Conservation (phyloP, 257 asterid species). For the Sherardia arvensis region DNA sequence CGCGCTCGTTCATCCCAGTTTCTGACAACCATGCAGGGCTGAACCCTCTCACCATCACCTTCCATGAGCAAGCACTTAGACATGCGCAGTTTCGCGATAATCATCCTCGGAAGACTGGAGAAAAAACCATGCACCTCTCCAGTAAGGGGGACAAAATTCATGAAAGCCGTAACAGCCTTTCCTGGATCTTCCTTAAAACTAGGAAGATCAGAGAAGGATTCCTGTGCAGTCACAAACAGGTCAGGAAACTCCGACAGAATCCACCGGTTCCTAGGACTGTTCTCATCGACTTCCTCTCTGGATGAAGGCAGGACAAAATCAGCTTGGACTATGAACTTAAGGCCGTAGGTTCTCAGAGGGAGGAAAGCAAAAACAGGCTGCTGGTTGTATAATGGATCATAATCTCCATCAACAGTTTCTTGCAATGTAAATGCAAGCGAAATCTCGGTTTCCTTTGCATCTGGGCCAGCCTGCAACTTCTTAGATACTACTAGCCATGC, state of each 20-base stretch:
- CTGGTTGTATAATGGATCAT: conserved; percentile 55
- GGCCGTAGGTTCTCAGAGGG: conserved; percentile 91
- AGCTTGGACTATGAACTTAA: conserved; percentile 90
- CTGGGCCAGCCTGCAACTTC: conserved; percentile 54
- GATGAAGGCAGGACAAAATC: conserved; percentile 97
- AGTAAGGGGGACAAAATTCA: conserved; percentile 77
- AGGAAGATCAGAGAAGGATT: conserved; percentile 72
- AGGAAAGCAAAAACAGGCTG: conserved; percentile 98
- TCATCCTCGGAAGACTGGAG: conserved; percentile 69
- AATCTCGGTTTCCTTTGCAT: conserved; percentile 63
- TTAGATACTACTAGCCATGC: conserved; percentile 81
- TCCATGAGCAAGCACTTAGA: conserved; percentile 76
- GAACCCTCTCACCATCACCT: conserved; percentile 61
- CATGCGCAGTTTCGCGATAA: conserved; percentile 68
- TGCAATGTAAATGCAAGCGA: conserved; percentile 77
- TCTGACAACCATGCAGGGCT: conserved; percentile 81
- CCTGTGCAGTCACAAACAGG: conserved; percentile 68
- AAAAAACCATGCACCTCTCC: conserved; percentile 97
- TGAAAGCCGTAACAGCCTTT: conserved; percentile 66
- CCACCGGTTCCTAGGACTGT: conserved; percentile 98
- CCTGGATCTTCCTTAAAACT: conserved; percentile 58
- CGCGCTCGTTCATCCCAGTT: conserved; percentile 79
- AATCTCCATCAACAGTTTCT: conserved; percentile 47
- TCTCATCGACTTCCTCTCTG: conserved; percentile 92
- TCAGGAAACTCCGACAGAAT: conserved; percentile 75